Base-by-base conservation (phyloP, 176 grass and related monocot genomes). In the Areca catechu region DNA sequence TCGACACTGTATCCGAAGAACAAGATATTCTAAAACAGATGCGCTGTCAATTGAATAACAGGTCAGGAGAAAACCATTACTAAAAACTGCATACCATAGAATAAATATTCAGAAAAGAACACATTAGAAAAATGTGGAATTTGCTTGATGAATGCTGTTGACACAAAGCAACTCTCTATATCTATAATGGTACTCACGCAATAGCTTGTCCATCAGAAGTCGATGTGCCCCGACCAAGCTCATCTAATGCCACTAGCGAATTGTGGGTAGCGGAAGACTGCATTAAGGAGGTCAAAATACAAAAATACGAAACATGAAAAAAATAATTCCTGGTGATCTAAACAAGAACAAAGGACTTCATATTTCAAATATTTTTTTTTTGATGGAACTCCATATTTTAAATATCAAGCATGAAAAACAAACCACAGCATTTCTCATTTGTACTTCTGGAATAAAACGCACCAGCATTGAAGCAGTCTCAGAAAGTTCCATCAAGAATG, bases 121-220 rank as follows among this genome's bases (percentile, higher is more conserved):
- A 48, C 21, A 73, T 66, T 6, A 71, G 57, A 14, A 83, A 30
- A 71, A 61, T 61, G 19, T 1, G 20, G 51, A 70, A 51, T 65
- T 77, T 14, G 74, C 29, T 19, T 55, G 57, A 52, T 25, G 68
- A 3, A 27, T 34, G 19, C 54, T 18, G 2, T 16, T 12, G 16
- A 57, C 51, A 50, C 37, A 1, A 30, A 24, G 58, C 15, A 49
- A 5, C 27, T 48, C 1, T 49, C 15, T 15, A 80, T 76, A 78
- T 15, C 14, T 54, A 54, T 29, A 15, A 34, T n/a, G 27, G 51
- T 17, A 67, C 65, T 67, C 50, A 97, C 92, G 92, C 92, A 21
- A 97, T 97, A 69, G 86, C 92, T 82, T 97, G 92, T 54, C 92
- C 92, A 87, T 97, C 92, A 79, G 92, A 97, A 74, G 92, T 97